Base-by-base conservation (phyloP, 805 yeast genomes). In the Kuraishia ogatae region DNA sequence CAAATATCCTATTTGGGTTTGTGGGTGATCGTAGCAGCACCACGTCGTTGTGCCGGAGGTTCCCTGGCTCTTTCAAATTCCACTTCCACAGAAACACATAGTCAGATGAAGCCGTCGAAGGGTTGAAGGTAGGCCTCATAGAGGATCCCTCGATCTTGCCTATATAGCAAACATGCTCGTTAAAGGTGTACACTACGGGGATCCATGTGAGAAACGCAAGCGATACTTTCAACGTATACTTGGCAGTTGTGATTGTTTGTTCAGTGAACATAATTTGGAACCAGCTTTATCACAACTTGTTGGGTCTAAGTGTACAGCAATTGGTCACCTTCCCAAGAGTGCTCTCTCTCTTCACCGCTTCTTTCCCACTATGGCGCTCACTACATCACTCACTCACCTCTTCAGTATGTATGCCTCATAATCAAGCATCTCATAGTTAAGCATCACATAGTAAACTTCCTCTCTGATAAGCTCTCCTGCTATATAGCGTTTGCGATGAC, bases 111-210 rank as follows among this genome's bases (percentile, higher is more conserved):
- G 69, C 69, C 50, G 68, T 76, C 21, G 79, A 80, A 0, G 96
- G 93, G 68, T 92, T 92, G 63, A 91, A 79, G 0, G 96, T 82
- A 0, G 97, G 97, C 53, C 87, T 77, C 98, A 92, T 92, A 23
- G 96, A 89, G 47, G 78, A 70, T 1, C 98, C 98, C 50, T 84
- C 79, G 19, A 91, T 80, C 68, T 82, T 80, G 17, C 89, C 88
- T 26, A 91, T 77, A 69, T 83, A 90, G 53, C 80, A 83, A 11
- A 84, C 83, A 64, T 86, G 88, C 59, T 88, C 89, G 46, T 82
- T 80, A 57, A 85, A 69, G 0, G 88, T 80, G 59, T 85, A 78
- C 17, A 79, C 67, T 50, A 90, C 97, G 0, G 97, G 97, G 28
- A 90, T 69, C 97, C 97, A 91, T 19, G 87, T 71, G 17, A 80